Percentiles rank a stretch among this genome's conserved stretches.
phyloP scores from a whole-genome alignment of 2,329 filamentous ascomycete species.

The Phialocephala subalpina region DNA sequence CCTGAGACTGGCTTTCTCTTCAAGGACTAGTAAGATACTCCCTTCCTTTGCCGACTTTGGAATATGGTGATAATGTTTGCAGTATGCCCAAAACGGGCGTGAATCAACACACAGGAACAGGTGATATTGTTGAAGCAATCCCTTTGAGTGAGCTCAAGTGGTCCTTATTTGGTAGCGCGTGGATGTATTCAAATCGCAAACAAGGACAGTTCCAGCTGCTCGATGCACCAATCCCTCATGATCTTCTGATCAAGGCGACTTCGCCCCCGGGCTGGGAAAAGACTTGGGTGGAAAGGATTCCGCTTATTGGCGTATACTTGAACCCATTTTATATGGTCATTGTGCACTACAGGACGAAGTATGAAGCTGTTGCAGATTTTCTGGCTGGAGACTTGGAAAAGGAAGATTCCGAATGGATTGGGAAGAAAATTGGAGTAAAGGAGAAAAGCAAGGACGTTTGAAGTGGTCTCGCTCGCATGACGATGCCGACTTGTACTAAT shows the following conservation, averaged over 20 bases:
- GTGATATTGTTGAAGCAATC: conserved; percentile 28
- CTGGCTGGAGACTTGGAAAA: conserved; percentile 49
- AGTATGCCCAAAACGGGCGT: conserved; percentile 18
- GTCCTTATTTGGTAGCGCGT: conserved; percentile 49
- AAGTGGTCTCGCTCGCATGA: too few species aligned
- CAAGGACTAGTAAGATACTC: conserved; percentile 43
- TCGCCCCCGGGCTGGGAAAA: conserved; percentile 22
- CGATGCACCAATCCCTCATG: conserved; percentile 39
- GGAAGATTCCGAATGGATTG: conserved; percentile 43
- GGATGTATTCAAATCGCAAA: conserved; percentile 47
- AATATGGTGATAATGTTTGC: not conserved
- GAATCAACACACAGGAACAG: conserved; percentile 28
- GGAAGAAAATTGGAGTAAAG: conserved; percentile 47
- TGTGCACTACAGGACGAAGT: conserved; percentile 45
- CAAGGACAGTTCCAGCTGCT: conserved; percentile 44
- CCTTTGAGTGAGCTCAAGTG: conserved; percentile 41
- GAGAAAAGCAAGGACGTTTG: conserved; percentile 27
- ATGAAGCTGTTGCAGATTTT: conserved; percentile 52
- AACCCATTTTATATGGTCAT: conserved; percentile 41
- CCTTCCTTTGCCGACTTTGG: too few species aligned
- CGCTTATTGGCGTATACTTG: conserved; percentile 41
- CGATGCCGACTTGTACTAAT: too few species aligned
- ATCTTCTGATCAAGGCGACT: conserved; percentile 24
- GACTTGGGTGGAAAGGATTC: conserved; percentile 26
- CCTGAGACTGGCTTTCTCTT: conserved; percentile 47